A percentile compares a stretch with the other conserved stretches of the same genome.
Conservation (phyloP, 129 eudicot species). For the Artemisia annua region DNA sequence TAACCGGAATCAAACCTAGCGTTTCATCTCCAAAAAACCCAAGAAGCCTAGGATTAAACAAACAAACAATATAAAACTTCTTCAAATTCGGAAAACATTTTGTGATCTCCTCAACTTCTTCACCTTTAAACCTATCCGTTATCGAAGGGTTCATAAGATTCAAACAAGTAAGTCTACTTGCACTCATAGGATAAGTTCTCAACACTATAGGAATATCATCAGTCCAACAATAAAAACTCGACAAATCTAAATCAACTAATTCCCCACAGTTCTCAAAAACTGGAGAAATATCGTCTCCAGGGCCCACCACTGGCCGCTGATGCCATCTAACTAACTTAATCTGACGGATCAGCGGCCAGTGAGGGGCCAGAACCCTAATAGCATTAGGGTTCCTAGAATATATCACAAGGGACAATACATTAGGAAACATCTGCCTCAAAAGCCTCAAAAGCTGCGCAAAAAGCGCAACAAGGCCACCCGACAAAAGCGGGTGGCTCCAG, state of each 20-base stretch:
- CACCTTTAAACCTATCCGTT: slow-evolving; percentile 72
- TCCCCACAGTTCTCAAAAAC: slow-evolving; percentile 32
- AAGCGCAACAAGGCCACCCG: slow-evolving; percentile 29
- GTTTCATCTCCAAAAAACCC: slow-evolving; percentile 73
- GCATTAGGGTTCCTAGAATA: slow-evolving; percentile 54
- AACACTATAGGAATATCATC: slow-evolving; percentile 71
- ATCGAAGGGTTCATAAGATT: slow-evolving; percentile 68
- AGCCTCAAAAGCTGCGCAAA: slow-evolving; percentile 51
- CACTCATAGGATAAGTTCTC: slow-evolving; percentile 24
- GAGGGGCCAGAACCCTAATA: slow-evolving; percentile 44
- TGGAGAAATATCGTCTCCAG: slow-evolving; percentile 54
- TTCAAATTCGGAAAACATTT: slow-evolving; percentile 60
- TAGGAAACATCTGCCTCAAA: slow-evolving; percentile 57
- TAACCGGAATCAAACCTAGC: slow-evolving; percentile 36
- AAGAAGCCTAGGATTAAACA: slow-evolving; percentile 75
- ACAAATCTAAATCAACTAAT: slow-evolving; percentile 46
- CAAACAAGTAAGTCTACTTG: slow-evolving; percentile 37
- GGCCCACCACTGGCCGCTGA: slow-evolving; percentile 56
- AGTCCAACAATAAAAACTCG: slow-evolving; percentile 79
- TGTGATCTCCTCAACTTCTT: slow-evolving; percentile 56
- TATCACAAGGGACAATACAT: slow-evolving; percentile 45
- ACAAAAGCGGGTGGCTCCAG: slow-evolving; percentile 69
- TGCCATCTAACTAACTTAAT: slow-evolving; percentile 93
- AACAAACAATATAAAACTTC: slow-evolving; percentile 53
- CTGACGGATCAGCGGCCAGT: slow-evolving; percentile 37